These are phyloP conservation scores for Breviolum minutum DNA, from an alignment of 73 alveolate genomes.

Conservation along the genomic window DNA sequence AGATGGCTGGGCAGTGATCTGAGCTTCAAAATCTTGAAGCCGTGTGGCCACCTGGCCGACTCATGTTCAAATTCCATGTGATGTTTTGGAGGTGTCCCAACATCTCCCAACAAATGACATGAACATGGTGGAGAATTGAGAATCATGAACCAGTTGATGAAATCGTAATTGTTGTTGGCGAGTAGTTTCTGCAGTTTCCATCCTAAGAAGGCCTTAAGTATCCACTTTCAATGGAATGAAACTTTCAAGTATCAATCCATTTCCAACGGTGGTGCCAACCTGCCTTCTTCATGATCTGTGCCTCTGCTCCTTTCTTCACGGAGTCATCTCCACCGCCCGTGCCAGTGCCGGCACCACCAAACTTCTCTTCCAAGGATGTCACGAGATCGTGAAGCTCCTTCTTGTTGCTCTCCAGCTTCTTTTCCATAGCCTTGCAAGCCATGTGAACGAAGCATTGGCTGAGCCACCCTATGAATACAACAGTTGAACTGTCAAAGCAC, in stretches of 20 bases:
- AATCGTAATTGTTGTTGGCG: too few species aligned
- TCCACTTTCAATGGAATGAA: too few species aligned
- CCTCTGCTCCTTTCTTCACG: conserved; percentile 60
- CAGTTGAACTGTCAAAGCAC: too few species aligned
- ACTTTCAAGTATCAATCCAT: too few species aligned
- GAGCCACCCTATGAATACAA: neutral
- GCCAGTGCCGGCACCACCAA: neutral
- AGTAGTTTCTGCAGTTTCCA: too few species aligned
- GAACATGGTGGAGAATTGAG: too few species aligned
- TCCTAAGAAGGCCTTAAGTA: too few species aligned
- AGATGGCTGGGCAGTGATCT: conserved; percentile 64
- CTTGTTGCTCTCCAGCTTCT: conserved; percentile 89
- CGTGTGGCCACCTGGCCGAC: conserved; percentile 76
- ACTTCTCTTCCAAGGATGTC: conserved; percentile 60
- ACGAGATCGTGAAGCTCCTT: conserved; percentile 74
- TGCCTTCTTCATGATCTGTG: conserved; percentile 92
- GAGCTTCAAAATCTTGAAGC: conserved; percentile 70
- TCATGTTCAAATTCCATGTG: too few species aligned
- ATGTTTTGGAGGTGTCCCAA: too few species aligned
- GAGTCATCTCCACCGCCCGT: neutral
- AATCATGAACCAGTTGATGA: too few species aligned
- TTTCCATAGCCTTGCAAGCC: conserved; percentile 11
- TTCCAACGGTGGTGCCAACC: too few species aligned
- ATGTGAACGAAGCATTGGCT: neutral
- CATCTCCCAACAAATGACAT: too few species aligned